These are phyloP conservation scores for Penicillium sp. DNA, from an alignment of 2,329 filamentous ascomycete species.

Conservation along the genomic window DNA sequence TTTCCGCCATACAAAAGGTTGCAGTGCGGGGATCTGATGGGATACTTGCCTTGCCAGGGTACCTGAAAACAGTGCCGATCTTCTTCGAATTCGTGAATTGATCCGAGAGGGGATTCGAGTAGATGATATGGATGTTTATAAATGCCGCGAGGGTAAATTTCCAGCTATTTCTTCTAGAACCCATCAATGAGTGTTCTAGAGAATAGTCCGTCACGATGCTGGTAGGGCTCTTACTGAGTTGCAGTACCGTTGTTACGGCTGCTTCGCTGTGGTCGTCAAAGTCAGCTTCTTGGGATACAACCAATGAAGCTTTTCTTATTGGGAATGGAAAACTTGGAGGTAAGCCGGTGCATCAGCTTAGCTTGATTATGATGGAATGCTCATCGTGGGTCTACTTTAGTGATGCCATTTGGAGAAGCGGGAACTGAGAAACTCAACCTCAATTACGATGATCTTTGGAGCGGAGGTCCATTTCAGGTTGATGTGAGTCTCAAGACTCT, in stretches of 20 bases:
- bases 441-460: conserved; percentile 38
- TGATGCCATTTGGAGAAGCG: conserved; percentile 29
- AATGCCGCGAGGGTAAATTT: not conserved
- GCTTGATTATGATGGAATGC: not conserved
- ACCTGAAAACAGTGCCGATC: not conserved
- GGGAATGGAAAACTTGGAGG: conserved; percentile 28
- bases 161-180: too few species aligned
- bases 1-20: conserved; percentile 3
- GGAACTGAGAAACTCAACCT: conserved; percentile 23
- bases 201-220: not conserved
- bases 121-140: not conserved
- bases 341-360: not conserved
- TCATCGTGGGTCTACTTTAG: conserved; percentile 8
- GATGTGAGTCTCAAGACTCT: not conserved
- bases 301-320: conserved; percentile 21
- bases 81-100: not conserved
- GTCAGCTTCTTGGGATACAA: conserved; percentile 8
- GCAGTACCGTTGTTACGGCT: not conserved
- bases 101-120: not conserved
- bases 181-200: not conserved
- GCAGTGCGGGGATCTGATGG: conserved; percentile 3
- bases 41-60: not conserved
- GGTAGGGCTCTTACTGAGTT: not conserved
- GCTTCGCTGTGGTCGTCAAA: conserved; percentile 8
- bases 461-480: conserved; percentile 34